phyloP scores from a whole-genome alignment of 495 filamentous ascomycete genomes.

The Daldinia bambusicola region DNA sequence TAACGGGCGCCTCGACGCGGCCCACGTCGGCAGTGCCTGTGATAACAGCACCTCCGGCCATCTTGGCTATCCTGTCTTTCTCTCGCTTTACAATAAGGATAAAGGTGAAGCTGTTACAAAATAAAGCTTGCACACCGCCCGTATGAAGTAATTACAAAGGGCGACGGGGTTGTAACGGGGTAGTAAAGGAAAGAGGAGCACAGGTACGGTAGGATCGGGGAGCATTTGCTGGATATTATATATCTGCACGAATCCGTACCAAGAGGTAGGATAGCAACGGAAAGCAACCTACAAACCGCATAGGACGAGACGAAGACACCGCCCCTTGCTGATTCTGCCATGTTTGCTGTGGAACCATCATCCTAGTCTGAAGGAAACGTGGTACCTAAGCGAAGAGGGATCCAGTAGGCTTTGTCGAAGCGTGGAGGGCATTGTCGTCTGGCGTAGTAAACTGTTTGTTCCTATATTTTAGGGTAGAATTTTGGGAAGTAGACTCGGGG shows the following conservation, averaged over 20 bases:
- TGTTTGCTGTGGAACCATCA: slow-evolving; percentile 23
- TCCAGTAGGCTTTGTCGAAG: slow-evolving; percentile 18
- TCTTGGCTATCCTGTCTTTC: slow-evolving; percentile 37
- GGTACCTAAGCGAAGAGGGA: slow-evolving; percentile 24
- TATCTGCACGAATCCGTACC: slow-evolving; percentile 26
- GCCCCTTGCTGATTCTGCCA: slow-evolving; percentile 31
- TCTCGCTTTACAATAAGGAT: slow-evolving; percentile 16
- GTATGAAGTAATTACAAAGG: slow-evolving; percentile 29
- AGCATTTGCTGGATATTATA: slow-evolving; percentile 43
- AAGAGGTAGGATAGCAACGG: slow-evolving; percentile 29
- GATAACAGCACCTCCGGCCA: slow-evolving; percentile 53
- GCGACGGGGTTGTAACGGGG: slow-evolving; percentile 31
- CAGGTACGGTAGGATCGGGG: slow-evolving; percentile 37
- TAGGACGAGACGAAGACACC: slow-evolving; percentile 30
- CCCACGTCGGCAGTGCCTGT: slow-evolving; percentile 52
- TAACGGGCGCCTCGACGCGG: slow-evolving; percentile 68
- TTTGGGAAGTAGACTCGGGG: slow-evolving; percentile 37
- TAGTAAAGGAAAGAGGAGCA: slow-evolving; percentile 32
- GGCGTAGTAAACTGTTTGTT: slow-evolving; percentile 36
- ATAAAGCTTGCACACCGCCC: slow-evolving; percentile 30
- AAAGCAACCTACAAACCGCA: slow-evolving; percentile 35
- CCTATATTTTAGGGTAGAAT: slow-evolving; percentile 33
- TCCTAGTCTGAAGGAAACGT: slow-evolving; percentile 39
- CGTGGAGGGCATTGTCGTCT: slow-evolving; percentile 14
- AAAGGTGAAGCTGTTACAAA: slow-evolving; percentile 37